Evolutionary conservation across 108 stramenopile genomes (phyloP), one percentile per base, ranked within the genome.

Genomic region (Mayamaea pseudoterrestris): DNA sequence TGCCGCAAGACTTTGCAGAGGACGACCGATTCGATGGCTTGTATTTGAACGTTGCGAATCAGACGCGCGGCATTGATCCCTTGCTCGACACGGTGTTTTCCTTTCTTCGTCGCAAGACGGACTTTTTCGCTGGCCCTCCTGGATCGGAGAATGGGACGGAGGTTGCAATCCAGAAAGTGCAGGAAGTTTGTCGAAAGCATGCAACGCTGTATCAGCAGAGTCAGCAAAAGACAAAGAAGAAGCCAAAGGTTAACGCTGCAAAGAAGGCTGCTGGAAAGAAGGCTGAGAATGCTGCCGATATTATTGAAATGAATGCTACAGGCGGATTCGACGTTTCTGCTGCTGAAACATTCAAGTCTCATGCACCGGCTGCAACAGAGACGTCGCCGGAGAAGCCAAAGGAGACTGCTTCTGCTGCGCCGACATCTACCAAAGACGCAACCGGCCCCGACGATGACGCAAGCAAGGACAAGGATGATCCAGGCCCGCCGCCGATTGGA

Each of bases 21-120:
- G 94, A 97, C 56, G 93, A 92, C 29, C 85, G 95, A 2, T 99
- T 99, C 67, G 99, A 99, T 66, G 90, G 85, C 8, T 64, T 99
- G 48, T 94, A 94, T 57, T 46, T 99, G 66, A 85, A 88, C 58
- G 69, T 99, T 3, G 95, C 99, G 35, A 85, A 94, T 54, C 83
- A 88, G 52, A 55, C 83, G 26, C 75, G 56, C 9, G 98, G 98
- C 17, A 99, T 99, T 63, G 99, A 99, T 47, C 94, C 91, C 0
- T 55, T 99, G 16, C 83, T 99, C 66, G 95, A 98, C 48, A 86
- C 89, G 5, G 69, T 98, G 28, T 97, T 99, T 64, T 87, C 89
- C 12, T 73, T 99, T 91, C 51, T 99, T 32, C 84, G 98, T 34
- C 93, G 99, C 28, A 97, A 98, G 64, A 97, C 99, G 5, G 99